Conservation (phyloP, 2,329 filamentous ascomycete genomes). For the Alternaria angustiovoidea region DNA sequence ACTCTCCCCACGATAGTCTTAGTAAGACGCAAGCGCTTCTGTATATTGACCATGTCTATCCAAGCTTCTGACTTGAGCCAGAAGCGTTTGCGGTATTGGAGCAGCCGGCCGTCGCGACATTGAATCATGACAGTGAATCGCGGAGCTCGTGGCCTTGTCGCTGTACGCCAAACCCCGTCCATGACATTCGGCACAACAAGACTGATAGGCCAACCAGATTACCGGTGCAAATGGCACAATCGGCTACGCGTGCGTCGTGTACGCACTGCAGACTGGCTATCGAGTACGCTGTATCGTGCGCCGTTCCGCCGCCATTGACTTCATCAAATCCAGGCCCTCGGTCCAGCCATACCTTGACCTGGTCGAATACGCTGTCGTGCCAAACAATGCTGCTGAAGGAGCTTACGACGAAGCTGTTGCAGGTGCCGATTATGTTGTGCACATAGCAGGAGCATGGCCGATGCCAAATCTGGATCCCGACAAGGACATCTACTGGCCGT, state of each 20-base stretch:
- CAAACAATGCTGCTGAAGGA: slow-evolving; percentile 36
- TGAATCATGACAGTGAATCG: slow-evolving; percentile 18
- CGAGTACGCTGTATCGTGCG: slow-evolving; percentile 47
- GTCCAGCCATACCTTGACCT: slow-evolving; percentile 31
- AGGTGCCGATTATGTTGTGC: slow-evolving; percentile 37
- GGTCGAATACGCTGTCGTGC: slow-evolving; percentile 38
- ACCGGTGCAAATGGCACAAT: slow-evolving; percentile 49
- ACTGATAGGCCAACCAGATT: slow-evolving; percentile 31
- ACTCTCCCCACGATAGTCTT: slow-evolving; percentile 9
- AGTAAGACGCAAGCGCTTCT: neutral
- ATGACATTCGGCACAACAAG: no score
- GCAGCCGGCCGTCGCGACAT: neutral
- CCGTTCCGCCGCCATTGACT: slow-evolving; percentile 34
- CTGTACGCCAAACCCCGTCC: slow-evolving; percentile 24
- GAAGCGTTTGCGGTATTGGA: neutral
- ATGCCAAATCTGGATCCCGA: slow-evolving; percentile 43
- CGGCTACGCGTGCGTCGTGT: slow-evolving; percentile 40
- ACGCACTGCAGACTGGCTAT: slow-evolving; percentile 39
- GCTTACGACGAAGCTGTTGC: slow-evolving; percentile 41
- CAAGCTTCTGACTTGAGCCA: neutral
- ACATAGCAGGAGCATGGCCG: slow-evolving; percentile 48
- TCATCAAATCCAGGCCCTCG: slow-evolving; percentile 37
- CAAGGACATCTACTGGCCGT: slow-evolving; percentile 44
- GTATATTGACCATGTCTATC: slow-evolving; percentile 1
- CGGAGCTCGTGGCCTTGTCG: slow-evolving; percentile 32